Evolutionary conservation across 1,284 basidiomycete species (phyloP).

Genomic region (Moesziomyces sp.): DNA sequence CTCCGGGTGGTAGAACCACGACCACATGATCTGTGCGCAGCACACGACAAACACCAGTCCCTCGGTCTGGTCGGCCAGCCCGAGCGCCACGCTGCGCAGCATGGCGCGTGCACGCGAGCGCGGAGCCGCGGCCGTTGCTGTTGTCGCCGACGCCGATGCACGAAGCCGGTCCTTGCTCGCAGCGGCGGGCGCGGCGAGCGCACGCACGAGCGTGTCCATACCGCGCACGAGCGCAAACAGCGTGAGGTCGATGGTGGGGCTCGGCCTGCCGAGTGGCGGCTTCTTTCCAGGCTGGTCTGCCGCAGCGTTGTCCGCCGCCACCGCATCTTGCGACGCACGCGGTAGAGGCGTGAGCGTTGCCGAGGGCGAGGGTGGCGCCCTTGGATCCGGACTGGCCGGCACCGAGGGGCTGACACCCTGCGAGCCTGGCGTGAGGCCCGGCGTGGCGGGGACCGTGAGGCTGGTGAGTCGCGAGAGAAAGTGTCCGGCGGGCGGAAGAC

Average conservation of each 20-base stretch:
- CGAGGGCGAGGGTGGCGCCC: slow-evolving; percentile 16
- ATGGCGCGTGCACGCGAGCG: background rate
- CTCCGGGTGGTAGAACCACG: slow-evolving; percentile 66
- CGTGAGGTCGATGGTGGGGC: slow-evolving; percentile 68
- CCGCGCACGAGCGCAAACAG: slow-evolving; percentile 68
- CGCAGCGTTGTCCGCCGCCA: background rate
- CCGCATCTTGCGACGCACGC: background rate
- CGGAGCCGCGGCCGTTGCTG: background rate
- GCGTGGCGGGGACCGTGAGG: slow-evolving; percentile 46
- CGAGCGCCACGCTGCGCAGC: slow-evolving; percentile 7
- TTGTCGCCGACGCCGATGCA: background rate
- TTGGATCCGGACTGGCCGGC: slow-evolving; percentile 9
- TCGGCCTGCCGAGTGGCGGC: slow-evolving; percentile 39
- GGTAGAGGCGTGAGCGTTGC: slow-evolving; percentile 11
- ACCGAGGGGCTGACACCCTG: slow-evolving; percentile 8
- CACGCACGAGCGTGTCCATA: slow-evolving; percentile 63
- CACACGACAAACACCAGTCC: slow-evolving; percentile 60
- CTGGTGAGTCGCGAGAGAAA: slow-evolving; percentile 54
- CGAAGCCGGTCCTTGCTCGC: slow-evolving; percentile 14
- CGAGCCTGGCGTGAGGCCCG: slow-evolving; percentile 1
- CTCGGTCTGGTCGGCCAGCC: slow-evolving; percentile 45
- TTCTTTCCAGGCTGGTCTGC: background rate
- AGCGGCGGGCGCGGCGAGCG: slow-evolving; percentile 20
- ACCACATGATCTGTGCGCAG: slow-evolving; percentile 64
- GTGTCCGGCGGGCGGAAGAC: slow-evolving; percentile 59